A percentile compares a stretch with the other conserved stretches of the same genome.
These are phyloP conservation scores for Botrytis hyacinthi DNA, from an alignment of 2,329 filamentous ascomycete genomes.

Conservation along the genomic window DNA sequence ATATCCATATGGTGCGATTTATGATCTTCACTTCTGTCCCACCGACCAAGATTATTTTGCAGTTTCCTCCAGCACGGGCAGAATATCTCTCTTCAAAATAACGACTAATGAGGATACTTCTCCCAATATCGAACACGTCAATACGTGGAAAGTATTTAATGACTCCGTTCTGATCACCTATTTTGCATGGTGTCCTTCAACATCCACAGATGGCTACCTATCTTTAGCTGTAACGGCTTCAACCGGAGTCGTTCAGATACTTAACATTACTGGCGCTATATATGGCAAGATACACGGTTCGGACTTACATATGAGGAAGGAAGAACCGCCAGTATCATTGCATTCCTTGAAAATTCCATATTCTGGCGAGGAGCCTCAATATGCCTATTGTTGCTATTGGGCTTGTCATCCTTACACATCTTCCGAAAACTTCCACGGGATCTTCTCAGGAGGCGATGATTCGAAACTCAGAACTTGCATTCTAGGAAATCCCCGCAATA, in stretches of 20 bases:
- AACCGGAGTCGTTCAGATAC: constrained; percentile 18
- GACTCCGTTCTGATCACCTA: constrained; percentile 26
- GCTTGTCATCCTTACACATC: constrained; percentile 2
- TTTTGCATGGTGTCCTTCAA: constrained; percentile 26
- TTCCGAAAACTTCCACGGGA: background rate
- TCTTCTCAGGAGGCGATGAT: constrained; percentile 66
- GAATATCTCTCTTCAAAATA: constrained; percentile 62
- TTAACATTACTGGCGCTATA: constrained; percentile 15
- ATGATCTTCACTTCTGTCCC: constrained; percentile 81
- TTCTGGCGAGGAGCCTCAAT: constrained; percentile 18
- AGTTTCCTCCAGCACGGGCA: constrained; percentile 74
- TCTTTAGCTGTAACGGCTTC: constrained; percentile 16
- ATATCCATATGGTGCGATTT: constrained; percentile 66
- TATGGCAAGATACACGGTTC: background rate
- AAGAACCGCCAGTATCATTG: constrained; percentile 14
- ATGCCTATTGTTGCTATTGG: constrained; percentile 21
- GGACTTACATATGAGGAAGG: background rate
- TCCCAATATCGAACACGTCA: constrained; percentile 40
- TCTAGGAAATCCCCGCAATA: background rate
- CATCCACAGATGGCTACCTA: background rate
- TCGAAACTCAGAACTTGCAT: constrained; percentile 26
- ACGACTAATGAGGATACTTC: constrained; percentile 15
- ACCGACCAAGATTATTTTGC: constrained; percentile 59
- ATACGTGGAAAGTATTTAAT: constrained; percentile 51
- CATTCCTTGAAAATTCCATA: constrained; percentile 20